These are phyloP conservation scores for Tilletia horrida DNA, from an alignment of 1,284 basidiomycete species.

Conservation along the genomic window DNA sequence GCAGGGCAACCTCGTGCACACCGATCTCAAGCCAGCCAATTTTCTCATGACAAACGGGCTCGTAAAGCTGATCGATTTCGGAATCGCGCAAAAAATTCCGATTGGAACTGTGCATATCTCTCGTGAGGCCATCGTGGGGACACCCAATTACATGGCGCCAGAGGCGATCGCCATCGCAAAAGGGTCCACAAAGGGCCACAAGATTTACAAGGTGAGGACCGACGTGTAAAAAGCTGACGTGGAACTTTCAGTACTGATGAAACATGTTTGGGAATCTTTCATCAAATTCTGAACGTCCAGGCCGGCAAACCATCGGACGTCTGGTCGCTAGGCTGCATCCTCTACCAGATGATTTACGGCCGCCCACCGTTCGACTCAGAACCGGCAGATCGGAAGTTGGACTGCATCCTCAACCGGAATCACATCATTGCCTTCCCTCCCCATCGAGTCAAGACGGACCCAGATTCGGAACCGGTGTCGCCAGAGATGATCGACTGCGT, in stretches of 20 bases:
- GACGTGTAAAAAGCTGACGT: not conserved
- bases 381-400: constrained; percentile 84
- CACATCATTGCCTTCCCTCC: constrained; percentile 74
- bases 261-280: not conserved
- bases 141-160: constrained; percentile 55
- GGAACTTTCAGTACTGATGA: not conserved
- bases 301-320: constrained; percentile 64
- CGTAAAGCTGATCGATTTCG: constrained; percentile 95
- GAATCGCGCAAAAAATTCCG: constrained; percentile 79
- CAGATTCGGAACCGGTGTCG: constrained; percentile 60
- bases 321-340: constrained; percentile 95
- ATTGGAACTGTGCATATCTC: constrained; percentile 54
- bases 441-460: constrained; percentile 62
- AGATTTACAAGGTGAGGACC: constrained; percentile 50
- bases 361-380: constrained; percentile 83
- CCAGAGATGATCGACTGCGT: constrained; percentile 70
- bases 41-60: constrained; percentile 78
- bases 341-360: constrained; percentile 95
- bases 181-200: constrained; percentile 39
- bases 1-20: constrained; percentile 48
- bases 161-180: constrained; percentile 52
- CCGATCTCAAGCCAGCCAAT: constrained; percentile 56
- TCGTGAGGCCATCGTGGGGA: constrained; percentile 52
- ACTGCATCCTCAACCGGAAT: constrained; percentile 72
- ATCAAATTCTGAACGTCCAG: not conserved